Conservation (phyloP, 345 rosid genomes). For the Lepidium africanum region DNA sequence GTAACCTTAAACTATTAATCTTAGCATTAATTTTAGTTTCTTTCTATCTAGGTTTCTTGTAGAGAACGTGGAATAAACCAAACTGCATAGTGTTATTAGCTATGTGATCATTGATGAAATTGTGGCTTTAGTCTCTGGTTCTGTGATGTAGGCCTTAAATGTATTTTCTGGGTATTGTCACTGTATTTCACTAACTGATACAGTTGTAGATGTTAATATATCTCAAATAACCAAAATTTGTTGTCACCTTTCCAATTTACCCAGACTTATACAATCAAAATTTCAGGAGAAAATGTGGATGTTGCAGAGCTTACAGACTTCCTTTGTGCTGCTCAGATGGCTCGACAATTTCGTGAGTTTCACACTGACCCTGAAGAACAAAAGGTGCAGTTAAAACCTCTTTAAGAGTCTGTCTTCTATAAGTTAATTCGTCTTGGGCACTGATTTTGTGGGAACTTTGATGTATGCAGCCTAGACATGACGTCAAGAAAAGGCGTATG, state of each 20-base stretch:
- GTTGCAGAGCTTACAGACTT: no score
- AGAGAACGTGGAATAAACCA: neutral
- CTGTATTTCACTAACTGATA: neutral
- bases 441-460: neutral
- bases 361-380: slow-evolving; percentile 39
- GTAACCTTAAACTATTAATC: slow-evolving; percentile 27
- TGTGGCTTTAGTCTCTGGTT: neutral
- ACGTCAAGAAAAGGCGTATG: slow-evolving; percentile 48
- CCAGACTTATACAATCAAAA: no score
- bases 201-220: no score
- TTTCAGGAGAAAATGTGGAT: no score
- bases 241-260: no score
- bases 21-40: neutral
- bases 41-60: neutral
- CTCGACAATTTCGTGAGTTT: slow-evolving; percentile 53
- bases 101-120: neutral
- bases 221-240: no score
- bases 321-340: slow-evolving; percentile 61
- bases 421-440: neutral
- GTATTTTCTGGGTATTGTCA: neutral
- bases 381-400: slow-evolving; percentile 35
- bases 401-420: neutral
- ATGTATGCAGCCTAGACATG: slow-evolving; percentile 33
- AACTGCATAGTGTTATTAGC: neutral
- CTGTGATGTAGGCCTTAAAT: neutral